Percentiles rank a stretch among this genome's conserved stretches.
Conservation (phyloP, 495 filamentous ascomycete species). For the Aspergillus funiculosus region DNA sequence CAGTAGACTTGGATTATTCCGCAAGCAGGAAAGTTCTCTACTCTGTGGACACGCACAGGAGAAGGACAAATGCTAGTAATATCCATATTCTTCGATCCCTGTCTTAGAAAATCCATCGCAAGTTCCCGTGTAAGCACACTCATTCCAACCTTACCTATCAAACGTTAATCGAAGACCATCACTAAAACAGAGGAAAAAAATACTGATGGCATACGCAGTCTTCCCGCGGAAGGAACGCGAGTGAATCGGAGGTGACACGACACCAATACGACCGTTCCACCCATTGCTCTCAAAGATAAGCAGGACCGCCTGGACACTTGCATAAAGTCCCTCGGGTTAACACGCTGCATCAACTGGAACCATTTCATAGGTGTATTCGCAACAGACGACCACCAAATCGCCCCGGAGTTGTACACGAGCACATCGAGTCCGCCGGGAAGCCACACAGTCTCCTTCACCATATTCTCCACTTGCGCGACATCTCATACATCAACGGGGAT, state of each 20-base stretch:
- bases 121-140: conserved; percentile 73
- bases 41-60: conserved; percentile 41
- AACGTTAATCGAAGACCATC: neutral
- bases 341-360: conserved; percentile 75
- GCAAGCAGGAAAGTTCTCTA: conserved; percentile 11
- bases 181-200: conserved; percentile 8
- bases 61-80: conserved; percentile 83
- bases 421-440: conserved; percentile 63
- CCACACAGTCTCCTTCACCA: conserved; percentile 57
- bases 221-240: conserved; percentile 80
- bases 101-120: conserved; percentile 73
- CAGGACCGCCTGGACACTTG: conserved; percentile 57
- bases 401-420: conserved; percentile 77
- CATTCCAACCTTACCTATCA: conserved; percentile 68
- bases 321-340: conserved; percentile 67
- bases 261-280: conserved; percentile 61
- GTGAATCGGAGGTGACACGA: conserved; percentile 83
- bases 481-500: conserved; percentile 67
- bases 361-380: conserved; percentile 68
- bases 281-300: conserved; percentile 53
- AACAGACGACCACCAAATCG: conserved; percentile 81
- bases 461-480: conserved; percentile 52
- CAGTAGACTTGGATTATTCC: neutral
- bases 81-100: conserved; percentile 62
- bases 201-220: conserved; percentile 77